Evolutionary conservation across 495 filamentous ascomycete species (phyloP).

Genomic region (Penicillium bialowiezense): DNA sequence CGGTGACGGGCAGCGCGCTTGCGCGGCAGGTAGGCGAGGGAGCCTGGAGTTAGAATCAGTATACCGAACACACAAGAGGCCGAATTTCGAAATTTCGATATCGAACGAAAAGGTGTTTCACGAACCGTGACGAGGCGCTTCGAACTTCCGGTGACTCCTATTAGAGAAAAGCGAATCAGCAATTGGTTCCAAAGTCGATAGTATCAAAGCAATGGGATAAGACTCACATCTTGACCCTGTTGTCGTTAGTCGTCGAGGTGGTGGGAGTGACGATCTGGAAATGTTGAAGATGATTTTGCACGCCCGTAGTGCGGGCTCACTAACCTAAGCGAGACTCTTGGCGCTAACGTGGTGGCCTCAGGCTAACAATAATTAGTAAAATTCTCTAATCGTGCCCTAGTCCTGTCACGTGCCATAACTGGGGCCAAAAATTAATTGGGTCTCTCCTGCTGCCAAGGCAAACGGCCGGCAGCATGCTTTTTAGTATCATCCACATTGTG

Average conservation of each 20-base stretch:
- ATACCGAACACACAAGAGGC: conserved; percentile 25
- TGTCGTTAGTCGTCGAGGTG: conserved; percentile 54
- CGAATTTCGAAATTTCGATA: conserved; percentile 27
- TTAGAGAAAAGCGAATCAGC: conserved; percentile 29
- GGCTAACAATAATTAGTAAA: conserved; percentile 14
- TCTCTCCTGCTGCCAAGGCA: conserved; percentile 8
- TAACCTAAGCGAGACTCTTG: conserved; percentile 39
- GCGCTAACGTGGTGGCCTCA: conserved; percentile 25
- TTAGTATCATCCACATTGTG: conserved; percentile 4
- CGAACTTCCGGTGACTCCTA: conserved; percentile 76
- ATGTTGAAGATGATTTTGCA: conserved; percentile 45
- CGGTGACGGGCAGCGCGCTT: conserved; percentile 96
- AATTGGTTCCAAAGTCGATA: conserved; percentile 19
- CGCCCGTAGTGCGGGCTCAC: conserved; percentile 49
- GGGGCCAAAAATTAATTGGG: conserved; percentile 4
- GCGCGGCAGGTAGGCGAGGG: conserved; percentile 92
- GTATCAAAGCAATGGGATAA: too few relatives aligned
- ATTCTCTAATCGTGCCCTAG: conserved; percentile 7
- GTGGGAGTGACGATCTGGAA: conserved; percentile 43
- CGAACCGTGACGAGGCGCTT: conserved; percentile 92
- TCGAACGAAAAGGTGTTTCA: conserved; percentile 30
- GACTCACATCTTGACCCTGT: conserved; percentile 54
- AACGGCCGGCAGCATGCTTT: conserved; percentile 6
- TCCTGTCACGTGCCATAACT: conserved; percentile 1
- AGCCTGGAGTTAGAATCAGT: conserved; percentile 50